Base-by-base conservation (phyloP, 306 rosid genomes). In the Cucumis hystrix region DNA sequence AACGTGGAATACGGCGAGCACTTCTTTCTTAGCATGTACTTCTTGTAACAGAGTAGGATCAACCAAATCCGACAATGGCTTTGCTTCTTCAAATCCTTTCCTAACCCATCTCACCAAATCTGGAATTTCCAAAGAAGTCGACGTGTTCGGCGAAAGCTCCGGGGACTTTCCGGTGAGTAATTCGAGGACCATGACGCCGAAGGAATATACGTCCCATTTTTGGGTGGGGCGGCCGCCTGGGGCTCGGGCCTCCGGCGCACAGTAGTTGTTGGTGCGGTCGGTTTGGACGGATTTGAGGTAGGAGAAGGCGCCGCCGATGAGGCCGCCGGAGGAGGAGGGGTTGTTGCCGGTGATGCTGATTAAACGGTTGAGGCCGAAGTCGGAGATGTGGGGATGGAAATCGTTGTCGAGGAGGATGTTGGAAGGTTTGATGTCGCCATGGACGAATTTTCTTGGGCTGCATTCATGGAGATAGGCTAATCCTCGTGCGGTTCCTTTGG, bases 401-500 rank as follows among this genome's bases (percentile, higher is more conserved):
- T 92, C 91, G 21, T 85, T 78, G 87, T 96, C 99, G 5, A 96
- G 83, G 73, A 96, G 98, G 66, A 96, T 92, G 78, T 96, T 96
- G 72, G 99, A 91, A 45, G 99, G 98, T 79, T 96, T 96, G 79
- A 96, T 75, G 84, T 96, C 97, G 17, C 94, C 99, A 39, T 96
- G 99, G 78, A 96, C 98, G 56, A 96, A 96, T 73, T 96, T 96
- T 75, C 97, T 86, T 30, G 99, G 98, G 76, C 99, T 96, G 88
- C 97, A 92, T 79, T 96, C 99, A 79, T 96, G 99, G 78, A 96
- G 92, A 84, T 92, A 96, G 39, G 99, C 99, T 74, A 96, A 84
- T 35, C 99, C 99, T 62, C 94, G 83, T 10, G 94, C 99, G 68
- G 98, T 83, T 78, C 99, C 99, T 81, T 88, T 96, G 54, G 84